Evolutionary conservation across 306 rosid genomes (phyloP), one percentile per base, ranked within the genome.

Genomic region (Adenanthera pavonina): DNA sequence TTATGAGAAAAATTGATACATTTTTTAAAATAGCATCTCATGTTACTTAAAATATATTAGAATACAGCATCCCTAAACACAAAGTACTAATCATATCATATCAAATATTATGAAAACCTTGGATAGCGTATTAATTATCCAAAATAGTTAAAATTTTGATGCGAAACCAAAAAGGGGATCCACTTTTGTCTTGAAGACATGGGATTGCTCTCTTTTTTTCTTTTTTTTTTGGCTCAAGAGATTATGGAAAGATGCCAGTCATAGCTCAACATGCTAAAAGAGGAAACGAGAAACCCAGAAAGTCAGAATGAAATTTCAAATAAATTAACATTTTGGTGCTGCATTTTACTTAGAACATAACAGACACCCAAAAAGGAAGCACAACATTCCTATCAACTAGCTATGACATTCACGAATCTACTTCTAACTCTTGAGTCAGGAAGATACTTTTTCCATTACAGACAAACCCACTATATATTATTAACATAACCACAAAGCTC

Each of bases 331-430:
- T 69, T 68, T 65, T 61, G 81, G 76, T 67, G 78, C 77, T 78
- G 76, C 87, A 69, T 71, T 78, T 78, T 60, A 75, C 71, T 74
- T 77, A 77, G 72, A 77, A 41, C 80, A 72, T 19, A 10, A 3
- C 20, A 11, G 74, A 74, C 79, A 80, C 70, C 61, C 60, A 76
- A 72, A 12, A 57, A 38, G 38, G 8, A 64, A 38, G 30, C 72
- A 71, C 38, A 80, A 62, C 83, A 77, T 81, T 66, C 62, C 69
- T 74, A 67, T 30, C 69, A 51, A 65, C 84, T 53, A 76, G 35
- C 86, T 35, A 68, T 77, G 34, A 79, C 84, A 84, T 11, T 30
- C 56, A 53, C 76, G 14, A 73, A 66, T 78, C 74, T 85, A 77
- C 36, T 66, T 41, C 49, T 41, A 78, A 68, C 49, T 41, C 76